phyloP scores from a whole-genome alignment of 495 filamentous ascomycete species.

The Aspergillus ellipticus region DNA sequence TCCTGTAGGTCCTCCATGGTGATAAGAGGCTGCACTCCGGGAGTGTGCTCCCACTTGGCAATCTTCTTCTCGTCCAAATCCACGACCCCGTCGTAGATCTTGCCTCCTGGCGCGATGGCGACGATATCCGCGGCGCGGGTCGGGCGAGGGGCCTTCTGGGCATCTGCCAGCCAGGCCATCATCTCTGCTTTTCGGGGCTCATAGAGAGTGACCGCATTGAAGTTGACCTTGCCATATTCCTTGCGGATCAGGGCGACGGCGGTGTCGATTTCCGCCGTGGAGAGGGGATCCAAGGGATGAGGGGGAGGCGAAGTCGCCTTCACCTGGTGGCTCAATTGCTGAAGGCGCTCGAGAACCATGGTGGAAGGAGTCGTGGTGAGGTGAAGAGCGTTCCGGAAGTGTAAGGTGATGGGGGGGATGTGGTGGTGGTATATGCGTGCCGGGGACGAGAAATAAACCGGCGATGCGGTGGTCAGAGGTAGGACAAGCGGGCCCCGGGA shows the following conservation, averaged over 20 bases:
- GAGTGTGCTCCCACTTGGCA: slow-evolving; percentile 68
- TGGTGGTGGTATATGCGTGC: not conserved
- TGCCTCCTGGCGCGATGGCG: slow-evolving; percentile 74
- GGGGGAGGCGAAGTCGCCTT: slow-evolving; percentile 51
- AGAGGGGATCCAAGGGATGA: slow-evolving; percentile 85
- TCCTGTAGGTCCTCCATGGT: slow-evolving; percentile 92
- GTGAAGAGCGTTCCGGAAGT: not conserved
- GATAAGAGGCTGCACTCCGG: slow-evolving; percentile 85
- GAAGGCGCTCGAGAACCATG: slow-evolving; percentile 68
- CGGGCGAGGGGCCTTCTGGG: slow-evolving; percentile 59
- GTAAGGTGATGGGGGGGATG: not conserved
- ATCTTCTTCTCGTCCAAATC: slow-evolving; percentile 71
- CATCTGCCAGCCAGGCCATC: slow-evolving; percentile 72
- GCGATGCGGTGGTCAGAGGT: not conserved
- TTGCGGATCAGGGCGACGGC: slow-evolving; percentile 67
- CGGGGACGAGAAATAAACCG: not conserved
- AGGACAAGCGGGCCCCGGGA: not conserved
- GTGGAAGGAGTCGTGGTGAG: slow-evolving; percentile 1
- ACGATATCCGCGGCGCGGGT: slow-evolving; percentile 78
- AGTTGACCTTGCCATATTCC: slow-evolving; percentile 68
- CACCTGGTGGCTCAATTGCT: slow-evolving; percentile 65
- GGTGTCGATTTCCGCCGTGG: slow-evolving; percentile 70
- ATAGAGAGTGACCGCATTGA: slow-evolving; percentile 85
- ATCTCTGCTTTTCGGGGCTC: slow-evolving; percentile 89
- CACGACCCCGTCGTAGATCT: slow-evolving; percentile 82